Conservation (phyloP, 495 filamentous ascomycete species). For the Cladorrhinum samala region DNA sequence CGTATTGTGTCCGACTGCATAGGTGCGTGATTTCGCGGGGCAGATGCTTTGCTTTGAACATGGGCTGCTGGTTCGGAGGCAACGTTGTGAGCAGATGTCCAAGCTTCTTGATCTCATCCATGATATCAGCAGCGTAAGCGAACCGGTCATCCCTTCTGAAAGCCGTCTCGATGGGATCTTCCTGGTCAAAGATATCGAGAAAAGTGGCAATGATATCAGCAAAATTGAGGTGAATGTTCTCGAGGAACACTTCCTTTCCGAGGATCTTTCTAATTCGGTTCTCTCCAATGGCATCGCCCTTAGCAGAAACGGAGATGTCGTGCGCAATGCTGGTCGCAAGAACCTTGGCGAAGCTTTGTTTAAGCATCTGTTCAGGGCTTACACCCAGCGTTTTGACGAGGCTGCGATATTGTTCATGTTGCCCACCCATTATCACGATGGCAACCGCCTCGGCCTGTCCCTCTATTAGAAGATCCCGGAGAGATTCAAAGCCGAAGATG, state of each 20-base stretch:
- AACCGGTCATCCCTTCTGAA: slow-evolving; percentile 59
- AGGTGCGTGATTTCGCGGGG: slow-evolving; percentile 67
- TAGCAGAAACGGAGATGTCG: slow-evolving; percentile 59
- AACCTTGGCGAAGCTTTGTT: slow-evolving; percentile 68
- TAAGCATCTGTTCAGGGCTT: slow-evolving; percentile 51
- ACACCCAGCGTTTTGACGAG: slow-evolving; percentile 53
- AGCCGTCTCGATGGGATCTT: slow-evolving; percentile 60
- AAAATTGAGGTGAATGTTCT: slow-evolving; percentile 60
- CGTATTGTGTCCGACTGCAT: slow-evolving; percentile 60
- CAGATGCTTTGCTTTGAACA: slow-evolving; percentile 72
- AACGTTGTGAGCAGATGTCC: slow-evolving; percentile 54
- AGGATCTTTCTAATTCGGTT: slow-evolving; percentile 60
- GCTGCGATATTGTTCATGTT: slow-evolving; percentile 53
- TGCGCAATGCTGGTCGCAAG: slow-evolving; percentile 78
- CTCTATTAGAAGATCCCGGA: slow-evolving; percentile 63
- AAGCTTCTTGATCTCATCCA: slow-evolving; percentile 59
- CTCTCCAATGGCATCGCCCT: slow-evolving; percentile 57
- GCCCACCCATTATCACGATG: slow-evolving; percentile 77
- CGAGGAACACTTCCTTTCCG: slow-evolving; percentile 56
- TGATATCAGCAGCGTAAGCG: slow-evolving; percentile 51
- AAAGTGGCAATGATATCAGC: slow-evolving; percentile 67
- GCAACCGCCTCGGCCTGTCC: slow-evolving; percentile 75
- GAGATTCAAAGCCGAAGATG: slow-evolving; percentile 69
- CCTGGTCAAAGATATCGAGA: slow-evolving; percentile 69
- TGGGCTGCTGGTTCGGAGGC: slow-evolving; percentile 75